A percentile compares a stretch with the other conserved stretches of the same genome.
Evolutionary conservation across 78 protist species (phyloP).

Genomic region (Dictyostelium purpureum): DNA sequence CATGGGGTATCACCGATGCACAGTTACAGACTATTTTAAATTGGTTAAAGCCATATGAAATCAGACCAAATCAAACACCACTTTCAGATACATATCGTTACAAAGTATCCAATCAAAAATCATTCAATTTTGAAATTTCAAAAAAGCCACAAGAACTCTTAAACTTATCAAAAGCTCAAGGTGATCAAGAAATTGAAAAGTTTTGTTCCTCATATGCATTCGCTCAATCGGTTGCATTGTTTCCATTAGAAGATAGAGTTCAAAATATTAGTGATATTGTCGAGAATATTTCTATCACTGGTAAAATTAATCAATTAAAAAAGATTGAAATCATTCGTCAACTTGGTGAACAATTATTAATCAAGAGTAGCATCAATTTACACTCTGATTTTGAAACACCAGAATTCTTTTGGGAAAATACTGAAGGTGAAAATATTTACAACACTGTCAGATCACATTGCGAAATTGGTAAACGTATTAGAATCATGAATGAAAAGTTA

Average conservation of each 20-base stretch:
- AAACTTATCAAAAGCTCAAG: background rate
- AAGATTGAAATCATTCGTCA: conserved; percentile 11
- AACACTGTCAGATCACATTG: conserved; percentile 42
- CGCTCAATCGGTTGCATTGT: conserved; percentile 57
- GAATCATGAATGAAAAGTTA: conserved; percentile 47
- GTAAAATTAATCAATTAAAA: background rate
- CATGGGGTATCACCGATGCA: background rate
- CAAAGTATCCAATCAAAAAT: background rate
- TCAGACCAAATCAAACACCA: background rate
- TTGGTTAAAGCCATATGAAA: conserved; percentile 31
- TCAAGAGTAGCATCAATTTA: conserved; percentile 20
- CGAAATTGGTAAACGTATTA: conserved; percentile 51
- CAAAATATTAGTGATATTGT: conserved; percentile 2
- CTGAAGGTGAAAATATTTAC: conserved; percentile 63
- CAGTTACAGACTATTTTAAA: background rate
- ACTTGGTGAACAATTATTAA: conserved; percentile 39
- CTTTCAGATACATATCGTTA: conserved; percentile 19
- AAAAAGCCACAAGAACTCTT: conserved; percentile 20
- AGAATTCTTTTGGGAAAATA: conserved; percentile 60
- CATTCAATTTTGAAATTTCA: conserved; percentile 24
- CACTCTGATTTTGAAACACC: conserved; percentile 69
- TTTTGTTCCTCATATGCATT: conserved; percentile 60
- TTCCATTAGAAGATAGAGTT: conserved; percentile 34
- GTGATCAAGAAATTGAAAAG: conserved; percentile 18
- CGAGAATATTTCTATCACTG: conserved; percentile 14